These are phyloP conservation scores for Aureobasidium subglaciale DNA, from an alignment of 2,329 filamentous ascomycete genomes.

Conservation along the genomic window DNA sequence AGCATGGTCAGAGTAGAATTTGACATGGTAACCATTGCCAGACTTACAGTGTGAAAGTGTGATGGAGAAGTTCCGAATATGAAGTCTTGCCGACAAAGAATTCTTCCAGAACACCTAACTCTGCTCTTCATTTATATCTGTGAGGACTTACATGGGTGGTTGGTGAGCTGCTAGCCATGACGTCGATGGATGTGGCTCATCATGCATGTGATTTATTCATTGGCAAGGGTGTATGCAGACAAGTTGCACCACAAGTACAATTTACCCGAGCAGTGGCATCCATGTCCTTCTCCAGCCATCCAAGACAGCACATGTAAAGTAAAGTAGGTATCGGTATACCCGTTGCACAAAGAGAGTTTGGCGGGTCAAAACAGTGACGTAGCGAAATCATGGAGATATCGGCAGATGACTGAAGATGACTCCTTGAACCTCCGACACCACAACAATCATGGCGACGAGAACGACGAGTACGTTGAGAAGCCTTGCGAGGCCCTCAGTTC, in stretches of 20 bases:
- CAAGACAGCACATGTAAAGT: too few relatives aligned
- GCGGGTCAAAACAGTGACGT: conserved; percentile 4
- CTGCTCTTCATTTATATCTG: not conserved
- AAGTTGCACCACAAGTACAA: not conserved
- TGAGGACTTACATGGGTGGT: conserved; percentile 2
- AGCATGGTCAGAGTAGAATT: not conserved
- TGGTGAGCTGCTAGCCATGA: conserved; percentile 3
- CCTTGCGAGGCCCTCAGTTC: not conserved
- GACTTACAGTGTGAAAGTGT: not conserved
- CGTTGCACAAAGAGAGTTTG: conserved; percentile 1
- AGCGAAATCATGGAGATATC: not conserved
- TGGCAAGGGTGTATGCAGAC: not conserved
- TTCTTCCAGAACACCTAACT: not conserved
- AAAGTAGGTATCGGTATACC: not conserved
- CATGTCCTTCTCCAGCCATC: too few relatives aligned
- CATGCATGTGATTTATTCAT: not conserved
- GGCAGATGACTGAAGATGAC: not conserved
- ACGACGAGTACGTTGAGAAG: not conserved
- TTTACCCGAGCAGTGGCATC: not conserved
- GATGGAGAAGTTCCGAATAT: too few relatives aligned
- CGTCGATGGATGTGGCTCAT: conserved; percentile 5
- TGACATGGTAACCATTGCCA: not conserved
- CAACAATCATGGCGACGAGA: not conserved
- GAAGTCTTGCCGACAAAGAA: too few relatives aligned
- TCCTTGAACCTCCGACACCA: not conserved